These are phyloP conservation scores for Exophiala bonariae DNA, from an alignment of 2,329 filamentous ascomycete genomes.

Conservation along the genomic window DNA sequence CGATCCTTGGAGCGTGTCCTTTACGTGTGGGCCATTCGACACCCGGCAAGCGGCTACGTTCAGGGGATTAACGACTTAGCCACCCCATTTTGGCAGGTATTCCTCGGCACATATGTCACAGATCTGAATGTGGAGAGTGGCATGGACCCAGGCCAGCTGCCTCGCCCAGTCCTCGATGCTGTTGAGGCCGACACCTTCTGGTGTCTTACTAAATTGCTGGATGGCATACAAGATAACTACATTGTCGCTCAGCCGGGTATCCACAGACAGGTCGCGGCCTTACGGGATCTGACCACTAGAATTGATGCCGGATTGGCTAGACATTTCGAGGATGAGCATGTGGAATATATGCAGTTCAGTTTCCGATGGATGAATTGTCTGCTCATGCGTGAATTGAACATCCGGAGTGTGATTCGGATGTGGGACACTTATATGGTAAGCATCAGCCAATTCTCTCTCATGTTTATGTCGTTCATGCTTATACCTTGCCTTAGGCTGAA, in stretches of 20 bases:
- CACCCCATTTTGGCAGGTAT: conserved; percentile 97
- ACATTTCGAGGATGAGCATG: conserved; percentile 84
- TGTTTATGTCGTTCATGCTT: background rate
- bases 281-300: conserved; percentile 85
- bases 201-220: conserved; percentile 96
- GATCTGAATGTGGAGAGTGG: conserved; percentile 87
- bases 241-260: conserved; percentile 97
- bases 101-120: conserved; percentile 91
- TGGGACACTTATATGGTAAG: conserved; percentile 98
- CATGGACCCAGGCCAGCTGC: conserved; percentile 95
- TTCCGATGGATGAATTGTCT: conserved; percentile 99
- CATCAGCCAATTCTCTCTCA: conserved; percentile 19
- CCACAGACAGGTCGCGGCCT: conserved; percentile 83
- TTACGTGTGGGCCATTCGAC: conserved; percentile 96
- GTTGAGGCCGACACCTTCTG: conserved; percentile 98
- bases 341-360: conserved; percentile 99
- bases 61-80: conserved; percentile 98
- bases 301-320: conserved; percentile 84
- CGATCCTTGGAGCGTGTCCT: conserved; percentile 89
- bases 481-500: conserved; percentile 68
- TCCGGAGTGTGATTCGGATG: conserved; percentile 96
- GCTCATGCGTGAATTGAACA: conserved; percentile 94
- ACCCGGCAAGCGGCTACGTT: conserved; percentile 95
- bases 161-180: conserved; percentile 85
- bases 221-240: conserved; percentile 98